Evolutionary conservation across 345 rosid genomes (phyloP).

Genomic region (Hibiscus trionum): DNA sequence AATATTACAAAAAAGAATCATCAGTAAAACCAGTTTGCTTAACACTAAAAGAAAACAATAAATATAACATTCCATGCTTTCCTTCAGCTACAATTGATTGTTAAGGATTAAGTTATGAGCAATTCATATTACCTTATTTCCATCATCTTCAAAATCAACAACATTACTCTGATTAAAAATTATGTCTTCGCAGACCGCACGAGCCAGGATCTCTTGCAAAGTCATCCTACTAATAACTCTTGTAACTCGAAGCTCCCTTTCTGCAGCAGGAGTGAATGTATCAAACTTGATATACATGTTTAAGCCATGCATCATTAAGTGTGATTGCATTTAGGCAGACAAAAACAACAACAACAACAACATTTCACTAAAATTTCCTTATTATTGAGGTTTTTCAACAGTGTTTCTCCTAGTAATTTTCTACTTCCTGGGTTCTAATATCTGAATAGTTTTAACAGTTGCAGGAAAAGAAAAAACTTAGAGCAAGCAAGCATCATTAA

Average conservation of each 20-base stretch:
- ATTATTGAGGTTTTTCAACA: background rate
- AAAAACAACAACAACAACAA: background rate
- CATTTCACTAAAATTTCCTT: background rate
- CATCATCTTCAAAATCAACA: constrained; percentile 72
- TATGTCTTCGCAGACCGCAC: constrained; percentile 72
- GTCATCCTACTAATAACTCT: constrained; percentile 87
- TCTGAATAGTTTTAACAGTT: background rate
- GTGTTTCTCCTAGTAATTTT: background rate
- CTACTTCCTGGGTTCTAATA: background rate
- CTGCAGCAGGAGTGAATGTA: constrained; percentile 88
- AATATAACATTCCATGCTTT: background rate
- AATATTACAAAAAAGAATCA: background rate
- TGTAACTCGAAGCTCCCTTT: constrained; percentile 84
- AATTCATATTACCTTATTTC: constrained; percentile 48
- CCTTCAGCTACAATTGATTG: background rate
- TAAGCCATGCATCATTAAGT: constrained; percentile 16
- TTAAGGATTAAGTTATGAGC: background rate
- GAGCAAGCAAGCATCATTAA: background rate
- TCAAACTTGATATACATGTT: constrained; percentile 90
- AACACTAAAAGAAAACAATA: background rate
- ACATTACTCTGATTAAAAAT: constrained; percentile 77
- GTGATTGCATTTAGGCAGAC: constrained; percentile 9
- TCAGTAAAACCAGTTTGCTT: constrained; percentile 1
- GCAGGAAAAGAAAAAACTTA: background rate
- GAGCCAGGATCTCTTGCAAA: constrained; percentile 72